Evolutionary conservation across 257 asterid genomes (phyloP).

Genomic region (Fraxinus pennsylvanica): DNA sequence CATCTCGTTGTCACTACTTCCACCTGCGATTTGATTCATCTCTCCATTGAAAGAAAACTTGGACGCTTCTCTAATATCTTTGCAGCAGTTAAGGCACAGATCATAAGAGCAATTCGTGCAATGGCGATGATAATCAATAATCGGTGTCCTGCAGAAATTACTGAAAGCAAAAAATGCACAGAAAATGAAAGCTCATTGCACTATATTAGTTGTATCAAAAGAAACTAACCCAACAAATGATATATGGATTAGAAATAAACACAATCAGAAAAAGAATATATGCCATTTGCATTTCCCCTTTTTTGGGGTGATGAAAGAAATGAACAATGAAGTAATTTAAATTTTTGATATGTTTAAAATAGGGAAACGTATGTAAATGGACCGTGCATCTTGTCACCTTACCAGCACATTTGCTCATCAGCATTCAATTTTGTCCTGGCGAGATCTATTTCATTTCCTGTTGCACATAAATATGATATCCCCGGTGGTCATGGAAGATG

Average conservation of each 20-base stretch:
- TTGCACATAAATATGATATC: conserved; percentile 26
- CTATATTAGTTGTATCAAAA: background rate
- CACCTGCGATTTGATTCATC: conserved; percentile 33
- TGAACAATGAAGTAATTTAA: background rate
- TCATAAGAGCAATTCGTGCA: conserved; percentile 94
- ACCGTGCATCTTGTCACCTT: conserved; percentile 32
- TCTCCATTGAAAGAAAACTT: conserved; percentile 39
- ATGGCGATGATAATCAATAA: conserved; percentile 93
- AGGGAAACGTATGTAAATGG: conserved; percentile 24
- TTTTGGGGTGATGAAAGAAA: conserved; percentile 1
- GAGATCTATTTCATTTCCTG: conserved; percentile 87
- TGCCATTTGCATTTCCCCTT: conserved; percentile 23
- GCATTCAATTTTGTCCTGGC: conserved; percentile 85
- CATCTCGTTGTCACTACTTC: conserved; percentile 37
- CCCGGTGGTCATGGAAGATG: conserved; percentile 19
- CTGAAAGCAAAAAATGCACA: conserved; percentile 45
- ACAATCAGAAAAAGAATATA: conserved; percentile 2
- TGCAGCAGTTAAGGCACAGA: conserved; percentile 97
- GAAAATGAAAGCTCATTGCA: background rate
- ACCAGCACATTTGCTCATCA: conserved; percentile 99
- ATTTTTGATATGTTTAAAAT: conserved; percentile 12
- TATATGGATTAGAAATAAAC: conserved; percentile 18
- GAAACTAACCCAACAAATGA: conserved; percentile 10
- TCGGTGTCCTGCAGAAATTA: conserved; percentile 92
- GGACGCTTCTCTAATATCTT: conserved; percentile 73